Base-by-base conservation (phyloP, 2,329 filamentous ascomycete species). In the Diaporthe capsici region DNA sequence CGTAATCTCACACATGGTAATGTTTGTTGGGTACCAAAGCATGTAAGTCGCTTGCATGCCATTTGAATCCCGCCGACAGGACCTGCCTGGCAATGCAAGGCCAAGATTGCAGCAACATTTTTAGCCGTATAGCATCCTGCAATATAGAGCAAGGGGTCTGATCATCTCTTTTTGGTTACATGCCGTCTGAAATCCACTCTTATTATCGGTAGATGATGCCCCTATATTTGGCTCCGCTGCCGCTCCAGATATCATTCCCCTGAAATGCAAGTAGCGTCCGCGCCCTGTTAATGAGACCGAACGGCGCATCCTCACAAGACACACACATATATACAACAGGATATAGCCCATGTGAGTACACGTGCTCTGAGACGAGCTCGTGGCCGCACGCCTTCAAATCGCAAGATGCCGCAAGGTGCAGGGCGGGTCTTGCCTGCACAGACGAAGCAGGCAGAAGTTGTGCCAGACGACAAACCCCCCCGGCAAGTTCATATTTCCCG, bases 211-310 rank as follows among this genome's bases (percentile, higher is more conserved):
- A 70, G 65, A 70, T 70, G 47, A 70, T 31, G 34, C 65, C 65
- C 65, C 65, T 70, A 70, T 70, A 70, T 55, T 70, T 70, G 65
- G 65, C 47, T 70, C 65, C 65, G 65, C 65, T 53, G 34, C 7
- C 65, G 65, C 44, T 68, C 63, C 65, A 68, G 65, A 68, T 53
- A 28, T 70, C 34, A 70, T 70, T 70, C 65, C 65, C 65, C 65
- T 70, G 65, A 68, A 55, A 28, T 55, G 47, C 63, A 39, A 34
- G 47, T 39, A 28, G 63, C 63, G 47, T 22, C 47, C 49, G n/a
- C 47, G 34, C 47, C 47, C 47, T 28, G 63, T 28, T 39, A 22
- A 68, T 25, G 44, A 37, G 28, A 6, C 28, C 47, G 10, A 17
- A 15, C 61, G 28, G 10, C 44, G 17, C 9, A 6, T 68, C n/a